A percentile compares a stretch with the other conserved stretches of the same genome.
phyloP scores from a whole-genome alignment of 169 alveolate genomes.

The Neospora caninum region DNA sequence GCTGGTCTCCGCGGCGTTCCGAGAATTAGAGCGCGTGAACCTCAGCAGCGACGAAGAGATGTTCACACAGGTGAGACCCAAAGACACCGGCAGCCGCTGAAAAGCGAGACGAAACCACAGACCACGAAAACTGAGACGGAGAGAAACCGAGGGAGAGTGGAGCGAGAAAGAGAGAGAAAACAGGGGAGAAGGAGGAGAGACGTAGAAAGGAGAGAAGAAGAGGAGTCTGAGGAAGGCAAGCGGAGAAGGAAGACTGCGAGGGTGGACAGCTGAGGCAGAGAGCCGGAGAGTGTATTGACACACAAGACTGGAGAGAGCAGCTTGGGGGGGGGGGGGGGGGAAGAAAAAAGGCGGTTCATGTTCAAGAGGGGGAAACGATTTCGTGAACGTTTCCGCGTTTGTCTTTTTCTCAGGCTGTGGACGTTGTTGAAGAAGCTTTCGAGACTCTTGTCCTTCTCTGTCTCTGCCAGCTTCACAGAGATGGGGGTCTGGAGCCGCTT shows the following conservation, averaged over 20 bases:
- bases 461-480: background rate
- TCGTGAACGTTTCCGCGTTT: background rate
- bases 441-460: background rate
- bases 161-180: background rate
- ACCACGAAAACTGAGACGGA: background rate
- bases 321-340: background rate
- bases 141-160: background rate
- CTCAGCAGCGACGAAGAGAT: background rate
- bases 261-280: background rate
- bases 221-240: background rate
- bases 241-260: background rate
- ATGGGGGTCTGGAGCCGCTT: background rate
- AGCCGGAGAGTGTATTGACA: no score
- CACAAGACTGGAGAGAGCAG: background rate
- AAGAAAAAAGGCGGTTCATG: background rate
- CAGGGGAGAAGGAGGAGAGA: background rate
- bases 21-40: background rate
- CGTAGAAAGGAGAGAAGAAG: background rate
- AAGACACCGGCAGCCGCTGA: no score
- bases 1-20: background rate
- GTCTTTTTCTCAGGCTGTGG: background rate
- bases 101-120: no score
- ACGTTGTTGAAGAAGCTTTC: background rate
- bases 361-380: background rate
- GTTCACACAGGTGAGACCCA: background rate